phyloP scores from a whole-genome alignment of 2,329 filamentous ascomycete species.

The Pestalotiopsis sp. region DNA sequence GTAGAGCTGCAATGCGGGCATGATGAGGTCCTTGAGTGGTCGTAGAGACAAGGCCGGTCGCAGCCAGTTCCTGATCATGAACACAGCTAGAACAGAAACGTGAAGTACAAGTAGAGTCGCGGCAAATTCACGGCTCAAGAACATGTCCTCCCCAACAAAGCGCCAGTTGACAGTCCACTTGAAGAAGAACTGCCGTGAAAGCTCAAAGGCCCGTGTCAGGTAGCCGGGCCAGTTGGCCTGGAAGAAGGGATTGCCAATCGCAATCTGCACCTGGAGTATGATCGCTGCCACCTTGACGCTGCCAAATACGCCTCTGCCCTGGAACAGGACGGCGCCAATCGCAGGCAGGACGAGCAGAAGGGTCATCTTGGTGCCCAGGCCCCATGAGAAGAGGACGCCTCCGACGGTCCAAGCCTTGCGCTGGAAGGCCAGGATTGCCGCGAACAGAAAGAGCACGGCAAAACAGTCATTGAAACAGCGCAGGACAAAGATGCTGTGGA shows the following conservation, averaged over 20 bases:
- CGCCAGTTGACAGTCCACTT: slow-evolving; percentile 99
- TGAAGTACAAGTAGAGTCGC: slow-evolving; percentile 66
- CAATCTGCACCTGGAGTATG: slow-evolving; percentile 76
- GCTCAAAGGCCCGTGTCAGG: slow-evolving; percentile 80
- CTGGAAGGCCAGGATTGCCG: slow-evolving; percentile 78
- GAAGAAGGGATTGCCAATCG: slow-evolving; percentile 68
- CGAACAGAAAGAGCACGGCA: slow-evolving; percentile 79
- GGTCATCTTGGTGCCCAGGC: slow-evolving; percentile 94
- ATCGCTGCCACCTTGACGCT: slow-evolving; percentile 69
- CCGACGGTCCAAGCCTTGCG: slow-evolving; percentile 71
- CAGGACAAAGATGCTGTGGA: slow-evolving; percentile 92
- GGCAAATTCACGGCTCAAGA: slow-evolving; percentile 71
- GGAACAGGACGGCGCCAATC: slow-evolving; percentile 72
- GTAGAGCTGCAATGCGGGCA: slow-evolving; percentile 39
- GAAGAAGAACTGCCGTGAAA: slow-evolving; percentile 88
- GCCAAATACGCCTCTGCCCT: slow-evolving; percentile 66
- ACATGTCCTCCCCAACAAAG: slow-evolving; percentile 81
- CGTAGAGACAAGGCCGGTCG: slow-evolving; percentile 57
- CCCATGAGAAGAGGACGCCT: slow-evolving; percentile 71
- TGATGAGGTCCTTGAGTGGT: slow-evolving; percentile 53
- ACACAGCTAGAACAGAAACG: slow-evolving; percentile 62
- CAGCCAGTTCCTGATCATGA: slow-evolving; percentile 70
- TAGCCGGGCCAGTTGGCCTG: slow-evolving; percentile 68
- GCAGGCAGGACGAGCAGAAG: slow-evolving; percentile 81
- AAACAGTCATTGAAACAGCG: slow-evolving; percentile 96